Evolutionary conservation across 176 grass and related monocot species (phyloP).

Genomic region (Eleusine indica): DNA sequence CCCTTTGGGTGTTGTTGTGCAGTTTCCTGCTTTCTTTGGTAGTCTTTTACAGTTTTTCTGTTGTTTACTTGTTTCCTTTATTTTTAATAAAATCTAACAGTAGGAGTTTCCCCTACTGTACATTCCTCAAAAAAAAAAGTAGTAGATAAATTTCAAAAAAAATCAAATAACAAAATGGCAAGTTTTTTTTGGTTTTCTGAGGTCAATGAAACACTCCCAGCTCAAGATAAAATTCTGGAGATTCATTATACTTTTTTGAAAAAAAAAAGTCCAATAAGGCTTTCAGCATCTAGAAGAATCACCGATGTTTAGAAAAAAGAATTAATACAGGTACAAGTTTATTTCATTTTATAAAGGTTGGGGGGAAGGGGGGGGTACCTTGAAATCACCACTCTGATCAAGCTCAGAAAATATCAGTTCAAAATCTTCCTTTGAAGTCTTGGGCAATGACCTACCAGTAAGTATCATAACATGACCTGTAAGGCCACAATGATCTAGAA

Average conservation of each 20-base stretch:
- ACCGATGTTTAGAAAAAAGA: not conserved
- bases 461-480: constrained; percentile 34
- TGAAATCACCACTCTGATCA: constrained; percentile 96
- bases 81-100: no score
- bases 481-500: constrained; percentile 26
- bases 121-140: no score
- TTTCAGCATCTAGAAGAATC: constrained; percentile 6
- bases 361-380: constrained; percentile 43
- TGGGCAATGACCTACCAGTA: constrained; percentile 84
- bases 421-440: constrained; percentile 95
- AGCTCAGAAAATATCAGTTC: constrained; percentile 92
- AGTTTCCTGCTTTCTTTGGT: no score
- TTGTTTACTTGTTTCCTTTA: no score
- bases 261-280: not conserved
- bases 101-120: no score
- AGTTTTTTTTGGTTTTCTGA: not conserved
- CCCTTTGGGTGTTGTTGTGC: no score
- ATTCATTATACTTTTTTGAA: not conserved
- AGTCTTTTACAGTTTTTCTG: no score
- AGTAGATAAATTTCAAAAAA: not conserved
- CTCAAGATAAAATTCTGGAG: not conserved
- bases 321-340: not conserved
- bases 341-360: not conserved
- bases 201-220: not conserved
- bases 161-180: not conserved